Evolutionary conservation across 345 rosid genomes (phyloP), one percentile per base, ranked within the genome.

Genomic region (Murraya paniculata): DNA sequence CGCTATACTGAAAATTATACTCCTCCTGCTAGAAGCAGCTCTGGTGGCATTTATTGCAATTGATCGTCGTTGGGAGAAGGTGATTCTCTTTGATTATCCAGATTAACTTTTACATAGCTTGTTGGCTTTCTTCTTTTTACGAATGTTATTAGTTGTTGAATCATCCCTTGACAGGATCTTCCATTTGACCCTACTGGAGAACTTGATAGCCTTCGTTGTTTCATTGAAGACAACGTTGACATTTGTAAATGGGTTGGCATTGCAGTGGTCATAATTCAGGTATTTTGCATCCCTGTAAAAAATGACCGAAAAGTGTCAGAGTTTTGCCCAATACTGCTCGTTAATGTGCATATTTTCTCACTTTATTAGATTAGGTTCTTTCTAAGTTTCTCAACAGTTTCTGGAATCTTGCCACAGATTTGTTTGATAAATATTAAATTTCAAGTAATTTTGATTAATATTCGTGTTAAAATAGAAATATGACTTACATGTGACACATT

Each of bases 171-270:
- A 57, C 89, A 95, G 99, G 93, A 89, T 89, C 91, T 95, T 81
- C 99, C 98, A 22, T 84, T 78, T 67, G 99, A 95, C 84, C 91
- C 98, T 78, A 93, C 98, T 66, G 98, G 98, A 79, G 97, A 92
- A 79, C 91, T 95, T 81, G 83, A 85, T 68, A 90, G 85, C 81
- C 87, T 95, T 79, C 85, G 85, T 25, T 84, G 87, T 35, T 92
- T 95, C 82, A 75, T 93, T 50, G 93, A 92, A 79, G 86, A 86
- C 36, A 92, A 95, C 85, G 80, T 81, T 27, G 92, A 86, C 78
- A 85, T 92, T 55, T 93, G 97, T 79, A 89, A 93, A 88, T 91
- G 94, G 99, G 88, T 91, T 78, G 98, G 97, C 75, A 82, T 92
- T 68, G 73, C 91, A 55, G 90, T 93, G 58, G 78, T 93, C 53